A percentile compares a stretch with the other conserved stretches of the same genome.
These are phyloP conservation scores for Syzygium syzygioides DNA, from an alignment of 441 rosid genomes.

Conservation along the genomic window DNA sequence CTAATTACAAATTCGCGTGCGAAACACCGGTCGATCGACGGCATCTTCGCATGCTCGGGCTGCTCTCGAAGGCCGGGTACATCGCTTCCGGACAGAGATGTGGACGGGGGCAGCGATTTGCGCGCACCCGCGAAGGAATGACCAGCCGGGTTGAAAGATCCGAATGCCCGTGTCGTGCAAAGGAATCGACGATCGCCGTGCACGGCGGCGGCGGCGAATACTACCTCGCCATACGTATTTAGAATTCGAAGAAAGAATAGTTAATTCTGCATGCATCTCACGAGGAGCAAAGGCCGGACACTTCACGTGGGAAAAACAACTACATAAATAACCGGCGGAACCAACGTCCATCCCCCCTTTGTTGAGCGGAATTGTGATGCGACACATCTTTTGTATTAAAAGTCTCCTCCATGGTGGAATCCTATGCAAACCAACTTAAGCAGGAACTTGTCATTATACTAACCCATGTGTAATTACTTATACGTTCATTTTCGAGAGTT, in stretches of 20 bases:
- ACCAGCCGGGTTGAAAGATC: fast-evolving
- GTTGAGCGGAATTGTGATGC: background rate
- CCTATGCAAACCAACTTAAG: background rate
- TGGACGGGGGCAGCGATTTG: background rate
- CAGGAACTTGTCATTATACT: background rate
- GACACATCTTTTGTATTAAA: background rate
- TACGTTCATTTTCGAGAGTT: background rate
- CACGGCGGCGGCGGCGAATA: background rate
- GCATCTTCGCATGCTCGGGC: background rate
- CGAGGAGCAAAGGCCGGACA: background rate
- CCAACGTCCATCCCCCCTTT: background rate
- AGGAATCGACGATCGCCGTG: background rate
- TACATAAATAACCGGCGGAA: background rate
- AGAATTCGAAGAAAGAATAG: background rate
- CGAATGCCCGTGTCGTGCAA: fast-evolving
- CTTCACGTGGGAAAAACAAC: background rate
- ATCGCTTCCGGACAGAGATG: background rate
- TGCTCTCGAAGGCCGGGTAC: background rate
- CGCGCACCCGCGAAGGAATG: background rate
- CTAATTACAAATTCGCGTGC: no score
- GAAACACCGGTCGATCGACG: background rate
- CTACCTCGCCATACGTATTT: background rate
- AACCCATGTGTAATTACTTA: background rate
- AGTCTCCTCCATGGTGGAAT: background rate
- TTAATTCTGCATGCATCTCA: background rate